These are phyloP conservation scores for Agaricales sp. DNA, from an alignment of 1,284 basidiomycete species.

Conservation along the genomic window DNA sequence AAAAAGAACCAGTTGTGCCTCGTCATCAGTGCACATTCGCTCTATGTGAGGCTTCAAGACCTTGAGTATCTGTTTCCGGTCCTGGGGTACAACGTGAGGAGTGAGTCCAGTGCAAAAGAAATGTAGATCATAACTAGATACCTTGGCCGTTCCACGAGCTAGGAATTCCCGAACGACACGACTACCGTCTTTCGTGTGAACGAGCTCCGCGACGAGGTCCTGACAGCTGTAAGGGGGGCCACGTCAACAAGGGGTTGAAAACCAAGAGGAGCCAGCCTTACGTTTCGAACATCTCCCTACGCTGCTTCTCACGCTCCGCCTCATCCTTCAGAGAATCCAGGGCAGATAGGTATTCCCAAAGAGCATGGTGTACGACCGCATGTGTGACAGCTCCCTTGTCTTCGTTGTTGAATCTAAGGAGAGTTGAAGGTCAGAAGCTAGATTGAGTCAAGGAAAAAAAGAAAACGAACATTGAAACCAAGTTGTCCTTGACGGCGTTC, in stretches of 20 bases:
- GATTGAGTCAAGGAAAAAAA: not conserved
- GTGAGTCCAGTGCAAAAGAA: not conserved
- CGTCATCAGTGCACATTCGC: slow-evolving; percentile 77
- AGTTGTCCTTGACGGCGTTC: slow-evolving; percentile 57
- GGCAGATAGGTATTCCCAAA: slow-evolving; percentile 68
- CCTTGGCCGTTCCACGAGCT: slow-evolving; percentile 73
- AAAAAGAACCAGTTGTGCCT: slow-evolving; percentile 82
- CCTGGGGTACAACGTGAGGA: slow-evolving; percentile 28
- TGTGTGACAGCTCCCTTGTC: slow-evolving; percentile 83
- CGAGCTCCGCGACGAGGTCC: slow-evolving; percentile 80
- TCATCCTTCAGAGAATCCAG: slow-evolving; percentile 42
- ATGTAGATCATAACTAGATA: slow-evolving; percentile 15
- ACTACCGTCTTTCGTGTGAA: slow-evolving; percentile 85
- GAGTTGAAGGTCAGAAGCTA: slow-evolving; percentile 5
- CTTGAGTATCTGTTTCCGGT: slow-evolving; percentile 84
- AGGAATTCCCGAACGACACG: slow-evolving; percentile 79
- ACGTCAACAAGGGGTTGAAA: not conserved
- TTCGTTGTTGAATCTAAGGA: slow-evolving; percentile 71
- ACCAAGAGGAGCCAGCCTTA: slow-evolving; percentile 17
- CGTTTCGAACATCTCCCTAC: slow-evolving; percentile 61
- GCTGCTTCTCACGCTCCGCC: slow-evolving; percentile 48
- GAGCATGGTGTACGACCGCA: slow-evolving; percentile 73
- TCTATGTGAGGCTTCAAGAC: slow-evolving; percentile 78
- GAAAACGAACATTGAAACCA: slow-evolving; percentile 60
- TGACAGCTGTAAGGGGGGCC: slow-evolving; percentile 45